Percentiles rank a stretch among this genome's conserved stretches.
phyloP scores from a whole-genome alignment of 306 rosid species.

The Calophaca sinica region DNA sequence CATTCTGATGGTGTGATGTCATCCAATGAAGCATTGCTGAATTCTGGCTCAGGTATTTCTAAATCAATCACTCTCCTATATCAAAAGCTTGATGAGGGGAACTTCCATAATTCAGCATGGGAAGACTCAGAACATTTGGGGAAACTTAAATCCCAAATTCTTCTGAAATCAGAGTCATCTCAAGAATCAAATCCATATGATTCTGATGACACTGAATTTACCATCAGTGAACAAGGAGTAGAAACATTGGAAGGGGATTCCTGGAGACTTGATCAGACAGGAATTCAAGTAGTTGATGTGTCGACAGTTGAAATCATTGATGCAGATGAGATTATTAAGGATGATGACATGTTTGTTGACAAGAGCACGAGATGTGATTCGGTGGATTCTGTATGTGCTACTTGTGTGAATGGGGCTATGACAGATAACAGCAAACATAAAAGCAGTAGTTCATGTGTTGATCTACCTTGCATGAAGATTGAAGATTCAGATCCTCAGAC shows the following conservation, averaged over 20 bases:
- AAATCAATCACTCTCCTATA: conserved; percentile 66
- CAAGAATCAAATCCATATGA: conserved; percentile 54
- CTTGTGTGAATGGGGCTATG: conserved; percentile 35
- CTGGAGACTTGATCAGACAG: conserved; percentile 49
- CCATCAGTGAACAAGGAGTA: conserved; percentile 67
- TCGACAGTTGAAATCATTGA: conserved; percentile 55
- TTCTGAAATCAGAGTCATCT: conserved; percentile 44
- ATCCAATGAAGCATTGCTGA: conserved; percentile 56
- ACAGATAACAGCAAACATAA: conserved; percentile 44
- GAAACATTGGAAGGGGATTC: conserved; percentile 57
- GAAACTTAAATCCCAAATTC: conserved; percentile 45
- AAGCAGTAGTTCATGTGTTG: conserved; percentile 40
- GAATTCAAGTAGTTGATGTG: conserved; percentile 48
- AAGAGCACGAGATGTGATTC: conserved; percentile 42
- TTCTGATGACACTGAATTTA: conserved; percentile 56
- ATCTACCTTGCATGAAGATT: conserved; percentile 47
- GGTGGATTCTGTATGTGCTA: conserved; percentile 31
- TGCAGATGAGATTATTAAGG: conserved; percentile 58
- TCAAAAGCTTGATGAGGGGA: conserved; percentile 68
- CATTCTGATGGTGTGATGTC: conserved; percentile 50
- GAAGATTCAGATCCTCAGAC: conserved; percentile 44
- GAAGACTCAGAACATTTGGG: conserved; percentile 46
- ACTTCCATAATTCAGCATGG: conserved; percentile 42
- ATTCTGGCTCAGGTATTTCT: conserved; percentile 61
- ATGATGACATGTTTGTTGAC: conserved; percentile 48